Evolutionary conservation across 345 rosid genomes (phyloP).

Genomic region (Brassica incana): DNA sequence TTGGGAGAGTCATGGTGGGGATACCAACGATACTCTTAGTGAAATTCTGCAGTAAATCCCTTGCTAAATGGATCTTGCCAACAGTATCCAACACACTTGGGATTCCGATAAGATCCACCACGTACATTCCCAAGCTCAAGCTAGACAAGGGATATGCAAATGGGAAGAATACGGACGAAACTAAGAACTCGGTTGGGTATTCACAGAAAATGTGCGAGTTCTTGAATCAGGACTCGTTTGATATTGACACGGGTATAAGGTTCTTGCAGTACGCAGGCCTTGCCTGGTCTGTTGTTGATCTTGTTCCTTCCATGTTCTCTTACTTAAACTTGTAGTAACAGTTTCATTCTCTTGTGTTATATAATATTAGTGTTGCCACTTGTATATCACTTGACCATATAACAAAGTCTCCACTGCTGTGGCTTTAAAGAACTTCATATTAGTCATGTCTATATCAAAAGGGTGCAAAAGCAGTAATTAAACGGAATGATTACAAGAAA

Average conservation of each 20-base stretch:
- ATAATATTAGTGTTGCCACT: neutral
- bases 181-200: slow-evolving; percentile 52
- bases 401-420: neutral
- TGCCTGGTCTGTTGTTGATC: slow-evolving; percentile 97
- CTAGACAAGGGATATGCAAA: slow-evolving; percentile 31
- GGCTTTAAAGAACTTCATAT: neutral
- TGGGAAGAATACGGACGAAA: slow-evolving; percentile 49
- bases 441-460: neutral
- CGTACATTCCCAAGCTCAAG: slow-evolving; percentile 66
- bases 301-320: slow-evolving; percentile 73
- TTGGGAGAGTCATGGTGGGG: slow-evolving; percentile 75
- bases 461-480: too few relatives aligned
- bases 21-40: slow-evolving; percentile 82
- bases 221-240: slow-evolving; percentile 51
- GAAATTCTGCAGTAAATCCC: slow-evolving; percentile 89
- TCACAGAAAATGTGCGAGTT: slow-evolving; percentile 52
- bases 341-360: neutral
- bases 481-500: neutral
- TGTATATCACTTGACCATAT: neutral
- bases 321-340: slow-evolving; percentile 49
- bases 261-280: slow-evolving; percentile 92
- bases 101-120: slow-evolving; percentile 68
- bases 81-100: slow-evolving; percentile 69
- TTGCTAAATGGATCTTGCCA: slow-evolving; percentile 87
- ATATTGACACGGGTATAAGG: slow-evolving; percentile 83